phyloP scores from a whole-genome alignment of 306 rosid genomes.

The Begonia masoniana region DNA sequence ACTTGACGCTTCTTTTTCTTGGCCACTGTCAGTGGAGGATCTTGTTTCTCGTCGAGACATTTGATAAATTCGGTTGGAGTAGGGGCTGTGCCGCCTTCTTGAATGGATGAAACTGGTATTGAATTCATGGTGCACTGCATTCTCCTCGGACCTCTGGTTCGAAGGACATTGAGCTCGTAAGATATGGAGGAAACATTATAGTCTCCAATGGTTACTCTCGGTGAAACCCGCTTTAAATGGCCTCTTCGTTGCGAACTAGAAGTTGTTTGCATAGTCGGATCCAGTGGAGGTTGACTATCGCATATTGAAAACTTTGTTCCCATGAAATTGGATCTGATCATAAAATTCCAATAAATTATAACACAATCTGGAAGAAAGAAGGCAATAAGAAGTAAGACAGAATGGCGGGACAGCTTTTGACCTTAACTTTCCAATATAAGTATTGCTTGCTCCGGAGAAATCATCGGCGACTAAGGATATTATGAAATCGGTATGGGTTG shows the following conservation, averaged over 20 bases:
- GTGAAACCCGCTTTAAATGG: constrained; percentile 44
- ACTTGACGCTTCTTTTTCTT: constrained; percentile 32
- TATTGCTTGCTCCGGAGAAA: constrained; percentile 52
- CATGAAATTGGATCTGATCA: constrained; percentile 80
- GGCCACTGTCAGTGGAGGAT: constrained; percentile 14
- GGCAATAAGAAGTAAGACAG: not conserved
- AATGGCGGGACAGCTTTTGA: constrained; percentile 5
- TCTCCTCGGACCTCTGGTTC: constrained; percentile 93
- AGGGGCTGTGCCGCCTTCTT: constrained; percentile 77
- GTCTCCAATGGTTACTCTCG: constrained; percentile 34
- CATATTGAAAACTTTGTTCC: constrained; percentile 67
- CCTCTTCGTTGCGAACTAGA: constrained; percentile 34
- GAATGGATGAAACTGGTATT: constrained; percentile 56
- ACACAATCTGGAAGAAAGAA: no score
- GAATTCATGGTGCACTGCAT: constrained; percentile 72
- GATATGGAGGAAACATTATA: constrained; percentile 47
- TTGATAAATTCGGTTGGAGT: constrained; percentile 52
- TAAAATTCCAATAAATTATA: constrained; percentile 12
- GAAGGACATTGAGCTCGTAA: constrained; percentile 79
- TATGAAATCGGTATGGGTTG: constrained; percentile 59
- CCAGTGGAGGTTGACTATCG: constrained; percentile 47
- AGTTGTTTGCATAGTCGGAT: constrained; percentile 28
- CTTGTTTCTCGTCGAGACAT: constrained; percentile 15
- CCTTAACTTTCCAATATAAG: constrained; percentile 77
- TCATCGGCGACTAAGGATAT: constrained; percentile 59